Conservation (phyloP, 768 basidiomycete genomes). For the Russula virescens region DNA sequence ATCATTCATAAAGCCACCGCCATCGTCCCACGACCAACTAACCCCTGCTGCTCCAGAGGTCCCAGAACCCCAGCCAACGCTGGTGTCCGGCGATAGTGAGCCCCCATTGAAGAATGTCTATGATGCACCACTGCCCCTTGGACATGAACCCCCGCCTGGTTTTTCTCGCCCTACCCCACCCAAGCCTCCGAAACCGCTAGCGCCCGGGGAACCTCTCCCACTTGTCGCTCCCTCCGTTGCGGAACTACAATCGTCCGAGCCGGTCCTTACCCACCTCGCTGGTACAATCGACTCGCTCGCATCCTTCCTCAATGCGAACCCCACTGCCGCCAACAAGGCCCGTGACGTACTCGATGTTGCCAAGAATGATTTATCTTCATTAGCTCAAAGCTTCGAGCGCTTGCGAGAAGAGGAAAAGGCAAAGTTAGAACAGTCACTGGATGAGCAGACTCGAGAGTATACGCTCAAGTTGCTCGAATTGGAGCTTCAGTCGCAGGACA, state of each 20-base stretch:
- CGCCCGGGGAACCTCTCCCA: constrained; percentile 50
- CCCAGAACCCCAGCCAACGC: constrained; percentile 26
- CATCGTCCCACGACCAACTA: constrained; percentile 28
- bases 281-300: constrained; percentile 90
- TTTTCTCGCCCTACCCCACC: constrained; percentile 58
- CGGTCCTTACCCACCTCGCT: constrained; percentile 90
- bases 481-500: constrained; percentile 82
- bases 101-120: constrained; percentile 46
- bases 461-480: constrained; percentile 71
- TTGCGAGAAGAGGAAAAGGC: constrained; percentile 74
- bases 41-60: constrained; percentile 28
- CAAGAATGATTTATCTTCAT: constrained; percentile 69
- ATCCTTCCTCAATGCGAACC: constrained; percentile 71
- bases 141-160: constrained; percentile 91
- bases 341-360: constrained; percentile 74
- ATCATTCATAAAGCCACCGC: constrained; percentile 29
- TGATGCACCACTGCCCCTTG: constrained; percentile 73
- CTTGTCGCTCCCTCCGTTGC: constrained; percentile 76
- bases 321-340: constrained; percentile 60
- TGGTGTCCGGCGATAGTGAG: constrained; percentile 18
- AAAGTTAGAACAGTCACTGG: constrained; percentile 59
- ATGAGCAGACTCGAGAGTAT: constrained; percentile 83
- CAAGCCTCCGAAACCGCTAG: constrained; percentile 35
- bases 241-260: constrained; percentile 69
- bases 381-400: constrained; percentile 70